Conservation (phyloP, 768 basidiomycete genomes). For the Pleurotus citrinopileatus region DNA sequence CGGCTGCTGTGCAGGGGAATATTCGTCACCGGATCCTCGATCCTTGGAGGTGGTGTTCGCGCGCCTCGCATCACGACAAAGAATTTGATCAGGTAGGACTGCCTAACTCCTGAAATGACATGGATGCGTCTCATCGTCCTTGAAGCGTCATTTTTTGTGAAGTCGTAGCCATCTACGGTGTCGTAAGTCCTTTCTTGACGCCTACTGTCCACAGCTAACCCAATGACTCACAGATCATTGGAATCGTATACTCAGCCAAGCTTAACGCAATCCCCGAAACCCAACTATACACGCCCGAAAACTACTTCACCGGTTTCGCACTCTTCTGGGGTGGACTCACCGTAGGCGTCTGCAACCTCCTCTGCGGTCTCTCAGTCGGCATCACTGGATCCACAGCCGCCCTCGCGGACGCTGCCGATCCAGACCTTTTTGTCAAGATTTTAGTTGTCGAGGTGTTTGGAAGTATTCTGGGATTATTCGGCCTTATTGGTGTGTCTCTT, state of each 20-base stretch:
- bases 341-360: constrained; percentile 89
- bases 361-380: constrained; percentile 94
- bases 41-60: constrained; percentile 93
- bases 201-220: not conserved
- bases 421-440: constrained; percentile 92
- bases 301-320: constrained; percentile 94
- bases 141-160: constrained; percentile 97
- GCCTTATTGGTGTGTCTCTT: not conserved
- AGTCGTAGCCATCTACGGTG: constrained; percentile 98
- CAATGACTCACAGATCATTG: constrained; percentile 66
- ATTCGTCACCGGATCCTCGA: constrained; percentile 94
- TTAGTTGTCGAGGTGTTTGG: constrained; percentile 95
- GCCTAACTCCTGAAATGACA: not conserved
- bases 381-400: constrained; percentile 96
- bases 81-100: constrained; percentile 87
- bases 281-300: constrained; percentile 77
- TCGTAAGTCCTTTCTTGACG: constrained; percentile 65
- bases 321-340: constrained; percentile 98
- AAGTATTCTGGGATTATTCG: constrained; percentile 28
- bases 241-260: constrained; percentile 93
- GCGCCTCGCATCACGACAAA: constrained; percentile 94
- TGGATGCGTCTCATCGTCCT: not conserved
- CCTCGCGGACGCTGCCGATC: constrained; percentile 92
- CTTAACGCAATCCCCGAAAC: constrained; percentile 57
- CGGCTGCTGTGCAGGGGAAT: constrained; percentile 91